Conservation (phyloP, 192 early-diverging fungal species). For the Coemansia sp. region DNA sequence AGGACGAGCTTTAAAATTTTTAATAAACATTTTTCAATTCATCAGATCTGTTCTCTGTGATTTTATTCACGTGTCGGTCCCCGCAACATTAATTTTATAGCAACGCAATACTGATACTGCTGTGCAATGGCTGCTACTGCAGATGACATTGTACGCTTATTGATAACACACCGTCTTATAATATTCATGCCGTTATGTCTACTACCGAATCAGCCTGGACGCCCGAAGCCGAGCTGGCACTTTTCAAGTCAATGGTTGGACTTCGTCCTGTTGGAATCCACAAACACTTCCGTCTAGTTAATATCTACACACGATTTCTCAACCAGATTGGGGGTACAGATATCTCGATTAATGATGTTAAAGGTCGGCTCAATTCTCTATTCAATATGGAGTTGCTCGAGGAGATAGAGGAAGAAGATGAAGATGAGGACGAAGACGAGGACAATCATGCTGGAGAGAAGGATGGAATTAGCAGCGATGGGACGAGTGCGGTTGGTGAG, state of each 20-base stretch:
- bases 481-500: too few species aligned
- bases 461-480: neutral
- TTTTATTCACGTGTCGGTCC: too few species aligned
- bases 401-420: slow-evolving; percentile 38
- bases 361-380: slow-evolving; percentile 22
- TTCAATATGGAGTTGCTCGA: slow-evolving; percentile 39
- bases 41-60: too few species aligned
- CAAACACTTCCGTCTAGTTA: slow-evolving; percentile 45
- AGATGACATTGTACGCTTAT: too few species aligned
- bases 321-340: slow-evolving; percentile 19
- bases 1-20: slow-evolving; percentile 45
- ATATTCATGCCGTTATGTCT: slow-evolving; percentile 8
- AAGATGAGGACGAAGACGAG: slow-evolving; percentile 23
- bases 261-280: slow-evolving; percentile 49
- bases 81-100: too few species aligned
- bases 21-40: slow-evolving; percentile 5
- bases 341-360: slow-evolving; percentile 29
- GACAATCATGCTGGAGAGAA: slow-evolving; percentile 5
- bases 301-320: slow-evolving; percentile 46
- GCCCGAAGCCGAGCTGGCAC: slow-evolving; percentile 38
- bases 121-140: too few species aligned
- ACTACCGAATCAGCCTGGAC: slow-evolving; percentile 17
- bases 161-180: neutral
- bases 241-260: slow-evolving; percentile 46
- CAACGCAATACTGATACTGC: too few species aligned